phyloP scores from a whole-genome alignment of 495 filamentous ascomycete species.

The Hypoxylon fuscum region DNA sequence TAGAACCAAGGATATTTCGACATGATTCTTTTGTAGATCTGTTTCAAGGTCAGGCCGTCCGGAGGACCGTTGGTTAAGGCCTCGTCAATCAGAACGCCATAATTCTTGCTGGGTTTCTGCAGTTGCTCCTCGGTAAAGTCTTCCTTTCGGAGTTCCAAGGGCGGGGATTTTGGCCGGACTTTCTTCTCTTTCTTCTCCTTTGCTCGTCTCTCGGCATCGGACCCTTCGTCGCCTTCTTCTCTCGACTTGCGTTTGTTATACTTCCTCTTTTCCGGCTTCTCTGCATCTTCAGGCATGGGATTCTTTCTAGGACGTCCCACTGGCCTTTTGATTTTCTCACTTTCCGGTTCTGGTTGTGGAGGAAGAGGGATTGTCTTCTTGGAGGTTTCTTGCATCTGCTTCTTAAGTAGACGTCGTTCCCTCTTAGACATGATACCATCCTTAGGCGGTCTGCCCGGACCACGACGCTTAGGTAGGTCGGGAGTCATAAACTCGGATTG shows the following conservation, averaged over 20 bases:
- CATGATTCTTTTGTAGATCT: constrained; percentile 92
- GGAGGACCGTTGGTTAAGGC: constrained; percentile 76
- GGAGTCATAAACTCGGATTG: constrained; percentile 44
- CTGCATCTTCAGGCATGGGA: constrained; percentile 62
- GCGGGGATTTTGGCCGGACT: constrained; percentile 64
- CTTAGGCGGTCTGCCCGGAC: constrained; percentile 89
- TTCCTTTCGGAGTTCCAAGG: constrained; percentile 68
- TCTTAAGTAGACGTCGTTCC: constrained; percentile 72
- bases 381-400: constrained; percentile 62
- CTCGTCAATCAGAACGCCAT: constrained; percentile 91
- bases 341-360: constrained; percentile 50
- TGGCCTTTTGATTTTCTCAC: constrained; percentile 66
- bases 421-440: constrained; percentile 93
- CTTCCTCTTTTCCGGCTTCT: constrained; percentile 76
- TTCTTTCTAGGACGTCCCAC: constrained; percentile 66
- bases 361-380: constrained; percentile 53
- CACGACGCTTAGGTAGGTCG: constrained; percentile 72
- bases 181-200: constrained; percentile 69
- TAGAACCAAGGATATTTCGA: constrained; percentile 90
- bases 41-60: constrained; percentile 81
- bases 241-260: constrained; percentile 79
- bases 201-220: constrained; percentile 56
- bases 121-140: constrained; percentile 87
- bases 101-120: constrained; percentile 84
- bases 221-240: constrained; percentile 58